Evolutionary conservation across 345 rosid species (phyloP), one percentile per base, ranked within the genome.

Genomic region (Clarkia xantiana): DNA sequence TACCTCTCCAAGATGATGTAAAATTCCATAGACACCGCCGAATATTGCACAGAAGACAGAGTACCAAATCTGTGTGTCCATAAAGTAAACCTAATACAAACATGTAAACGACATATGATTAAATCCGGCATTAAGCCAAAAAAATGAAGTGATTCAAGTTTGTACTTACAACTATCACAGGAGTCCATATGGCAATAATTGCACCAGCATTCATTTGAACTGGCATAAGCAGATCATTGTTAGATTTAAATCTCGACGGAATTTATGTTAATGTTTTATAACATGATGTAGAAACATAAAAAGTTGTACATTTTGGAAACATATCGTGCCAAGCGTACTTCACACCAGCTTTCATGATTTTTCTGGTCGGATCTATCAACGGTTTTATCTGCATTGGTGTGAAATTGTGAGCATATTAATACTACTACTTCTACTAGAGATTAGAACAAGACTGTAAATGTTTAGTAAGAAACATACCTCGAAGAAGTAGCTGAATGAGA

Each of bases 1-100:
- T 79, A 90, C 97, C 88, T 90, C 95, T 19, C 95, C 97, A 69
- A 90, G 97, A 72, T 86, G 97, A 71, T 90, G 84, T 60, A 90
- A 68, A 69, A 90, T 85, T 61, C 97, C 97, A 62, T 85, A 85
- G 62, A 90, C 62, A 59, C 97, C 97, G 54, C 97, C 95, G 54
- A 76, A 81, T 36, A 90, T 71, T 8, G 91, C 71, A 60, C 94
- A 82, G 70, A 76, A 90, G 54, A 90, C 97, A 62, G 95, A 90
- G 77, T 90, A 90, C 97, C 97, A 90, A 16, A 90, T 90, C 60
- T 90, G 97, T 18, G 94, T 73, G 64, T 90, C 97, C 97, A 90
- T 90, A 65, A 90, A 90, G 66, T 90, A 90, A 54, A 90, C 97
- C 95, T 90, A 49, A 18, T 13, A 48, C 38, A 48, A 20, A 14